Percentiles rank a stretch among this genome's conserved stretches.
Evolutionary conservation across 2,329 filamentous ascomycete genomes (phyloP).

Genomic region (Diplodia mutila): DNA sequence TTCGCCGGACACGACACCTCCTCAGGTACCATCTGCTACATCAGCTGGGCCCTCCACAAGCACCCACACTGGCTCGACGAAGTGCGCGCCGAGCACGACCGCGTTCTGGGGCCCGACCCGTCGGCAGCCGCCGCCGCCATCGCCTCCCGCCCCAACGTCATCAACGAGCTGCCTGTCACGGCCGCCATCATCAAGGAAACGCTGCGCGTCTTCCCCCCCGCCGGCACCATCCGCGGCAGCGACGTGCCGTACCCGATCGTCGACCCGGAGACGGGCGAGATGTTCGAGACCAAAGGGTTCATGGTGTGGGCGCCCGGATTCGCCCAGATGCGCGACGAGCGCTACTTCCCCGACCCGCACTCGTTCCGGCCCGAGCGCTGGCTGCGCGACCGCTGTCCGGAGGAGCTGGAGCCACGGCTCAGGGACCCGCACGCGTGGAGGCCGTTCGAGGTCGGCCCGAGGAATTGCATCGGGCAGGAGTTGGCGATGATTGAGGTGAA

Average conservation of each 20-base stretch:
- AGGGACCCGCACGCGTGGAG: slow-evolving; percentile 33
- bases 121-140: slow-evolving; percentile 28
- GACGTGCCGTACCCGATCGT: slow-evolving; percentile 15
- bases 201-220: slow-evolving; percentile 39
- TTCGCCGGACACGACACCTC: slow-evolving; percentile 44
- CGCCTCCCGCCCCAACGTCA: slow-evolving; percentile 30
- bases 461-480: slow-evolving; percentile 45
- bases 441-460: slow-evolving; percentile 46
- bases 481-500: slow-evolving; percentile 44
- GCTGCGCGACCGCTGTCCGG: slow-evolving; percentile 7
- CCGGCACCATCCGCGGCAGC: slow-evolving; percentile 22
- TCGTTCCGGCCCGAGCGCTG: slow-evolving; percentile 21
- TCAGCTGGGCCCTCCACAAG: slow-evolving; percentile 35
- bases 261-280: slow-evolving; percentile 16
- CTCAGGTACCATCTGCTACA: slow-evolving; percentile 38
- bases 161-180: slow-evolving; percentile 39
- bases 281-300: slow-evolving; percentile 9
- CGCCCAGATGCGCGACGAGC: slow-evolving; percentile 7
- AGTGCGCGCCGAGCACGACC: slow-evolving; percentile 37
- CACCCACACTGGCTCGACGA: slow-evolving; percentile 32
- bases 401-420: slow-evolving; percentile 24
- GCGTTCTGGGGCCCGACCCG: slow-evolving; percentile 35
- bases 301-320: slow-evolving; percentile 17
- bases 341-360: slow-evolving; percentile 19
- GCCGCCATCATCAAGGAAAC: slow-evolving; percentile 43